These are phyloP conservation scores for Draba incana DNA, from an alignment of 345 rosid genomes.

Conservation along the genomic window DNA sequence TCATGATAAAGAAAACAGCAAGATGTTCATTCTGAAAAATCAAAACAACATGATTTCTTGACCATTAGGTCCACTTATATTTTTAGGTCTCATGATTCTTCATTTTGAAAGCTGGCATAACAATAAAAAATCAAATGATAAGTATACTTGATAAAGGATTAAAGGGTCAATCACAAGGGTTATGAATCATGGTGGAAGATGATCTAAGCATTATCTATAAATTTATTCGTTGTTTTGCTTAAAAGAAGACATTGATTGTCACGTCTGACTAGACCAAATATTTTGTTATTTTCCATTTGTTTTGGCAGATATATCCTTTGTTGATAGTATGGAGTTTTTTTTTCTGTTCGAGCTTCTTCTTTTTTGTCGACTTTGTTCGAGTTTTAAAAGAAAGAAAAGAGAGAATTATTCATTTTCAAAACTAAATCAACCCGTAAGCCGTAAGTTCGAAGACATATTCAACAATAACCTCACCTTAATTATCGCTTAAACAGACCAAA, in stretches of 20 bases:
- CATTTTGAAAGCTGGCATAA: constrained; percentile 15
- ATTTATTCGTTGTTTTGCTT: constrained; percentile 26
- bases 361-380: too few species aligned
- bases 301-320: constrained; percentile 14
- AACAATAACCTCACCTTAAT: background rate
- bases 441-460: background rate
- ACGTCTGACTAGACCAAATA: constrained; percentile 26
- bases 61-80: constrained; percentile 16
- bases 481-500: constrained; percentile 18
- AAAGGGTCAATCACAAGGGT: constrained; percentile 24
- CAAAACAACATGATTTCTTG: constrained; percentile 27
- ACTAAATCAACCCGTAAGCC: background rate
- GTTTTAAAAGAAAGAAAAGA: background rate
- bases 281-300: constrained; percentile 1
- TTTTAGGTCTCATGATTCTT: constrained; percentile 27
- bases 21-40: background rate
- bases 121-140: background rate
- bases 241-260: constrained; percentile 21
- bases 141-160: background rate
- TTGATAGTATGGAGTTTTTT: background rate
- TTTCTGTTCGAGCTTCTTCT: too few species aligned
- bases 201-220: constrained; percentile 39
- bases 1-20: constrained; percentile 10
- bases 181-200: constrained; percentile 40
- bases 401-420: background rate